phyloP scores from a whole-genome alignment of 2,329 filamentous ascomycete species.

The Pestalotiopsis sp. region DNA sequence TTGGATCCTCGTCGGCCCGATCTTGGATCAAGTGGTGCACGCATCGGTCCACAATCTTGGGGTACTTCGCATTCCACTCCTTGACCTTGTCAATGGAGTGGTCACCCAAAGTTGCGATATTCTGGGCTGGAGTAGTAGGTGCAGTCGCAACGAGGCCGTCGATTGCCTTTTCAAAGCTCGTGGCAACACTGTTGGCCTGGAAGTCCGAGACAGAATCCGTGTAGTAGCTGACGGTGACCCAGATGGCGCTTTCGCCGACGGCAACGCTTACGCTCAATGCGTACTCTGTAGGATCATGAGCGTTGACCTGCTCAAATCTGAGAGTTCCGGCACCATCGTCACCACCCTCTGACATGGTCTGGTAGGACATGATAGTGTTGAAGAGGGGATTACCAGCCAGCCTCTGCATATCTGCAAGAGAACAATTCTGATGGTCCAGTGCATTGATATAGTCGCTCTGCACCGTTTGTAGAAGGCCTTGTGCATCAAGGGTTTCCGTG shows the following conservation, averaged over 20 bases:
- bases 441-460: slow-evolving; percentile 49
- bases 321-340: background rate
- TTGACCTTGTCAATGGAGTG: slow-evolving; percentile 2
- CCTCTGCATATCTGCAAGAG: slow-evolving; percentile 48
- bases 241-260: slow-evolving; percentile 8
- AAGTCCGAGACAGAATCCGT: slow-evolving; percentile 13
- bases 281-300: slow-evolving; percentile 15
- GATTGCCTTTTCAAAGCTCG: slow-evolving; percentile 12
- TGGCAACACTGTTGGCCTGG: slow-evolving; percentile 9
- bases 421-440: slow-evolving; percentile 52
- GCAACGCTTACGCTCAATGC: slow-evolving; percentile 15
- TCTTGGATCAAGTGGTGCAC: slow-evolving; percentile 14
- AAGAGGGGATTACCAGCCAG: slow-evolving; percentile 10
- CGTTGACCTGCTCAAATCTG: slow-evolving; percentile 12
- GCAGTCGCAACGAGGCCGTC: background rate
- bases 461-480: slow-evolving; percentile 42
- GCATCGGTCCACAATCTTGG: background rate
- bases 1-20: background rate
- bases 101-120: slow-evolving; percentile 9
- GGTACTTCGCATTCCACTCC: slow-evolving; percentile 8
- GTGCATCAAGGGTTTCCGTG: slow-evolving; percentile 33
- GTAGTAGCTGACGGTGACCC: slow-evolving; percentile 15
- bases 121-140: background rate
- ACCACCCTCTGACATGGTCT: background rate
- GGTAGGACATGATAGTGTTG: slow-evolving; percentile 16